These are phyloP conservation scores for Anisodus acutangulus DNA, from an alignment of 257 asterid genomes.

Conservation along the genomic window DNA sequence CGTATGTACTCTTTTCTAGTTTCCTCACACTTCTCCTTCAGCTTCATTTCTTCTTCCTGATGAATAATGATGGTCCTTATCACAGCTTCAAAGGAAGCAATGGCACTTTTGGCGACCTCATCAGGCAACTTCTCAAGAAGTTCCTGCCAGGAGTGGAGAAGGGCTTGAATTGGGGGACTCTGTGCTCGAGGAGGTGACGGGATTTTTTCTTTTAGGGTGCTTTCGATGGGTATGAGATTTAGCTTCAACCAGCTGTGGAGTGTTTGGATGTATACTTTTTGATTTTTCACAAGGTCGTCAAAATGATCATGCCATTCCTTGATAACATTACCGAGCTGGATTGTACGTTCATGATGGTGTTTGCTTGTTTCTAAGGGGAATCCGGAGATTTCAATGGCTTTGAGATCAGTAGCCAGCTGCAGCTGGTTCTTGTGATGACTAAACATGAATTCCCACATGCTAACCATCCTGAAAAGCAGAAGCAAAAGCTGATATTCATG, in stretches of 20 bases:
- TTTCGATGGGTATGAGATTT: slow-evolving; percentile 82
- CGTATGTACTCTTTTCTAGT: slow-evolving; percentile 74
- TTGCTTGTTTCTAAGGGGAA: slow-evolving; percentile 73
- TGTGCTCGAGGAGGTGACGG: slow-evolving; percentile 66
- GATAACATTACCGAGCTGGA: slow-evolving; percentile 67
- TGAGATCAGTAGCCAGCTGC: slow-evolving; percentile 64
- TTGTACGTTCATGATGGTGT: slow-evolving; percentile 79
- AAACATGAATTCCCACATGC: slow-evolving; percentile 90
- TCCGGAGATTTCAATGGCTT: slow-evolving; percentile 64
- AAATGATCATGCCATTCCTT: slow-evolving; percentile 81
- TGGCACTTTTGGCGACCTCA: slow-evolving; percentile 81
- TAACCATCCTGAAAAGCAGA: slow-evolving; percentile 68
- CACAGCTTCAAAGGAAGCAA: slow-evolving; percentile 78
- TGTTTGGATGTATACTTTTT: slow-evolving; percentile 61
- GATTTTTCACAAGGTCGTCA: slow-evolving; percentile 71
- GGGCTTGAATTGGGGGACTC: slow-evolving; percentile 75
- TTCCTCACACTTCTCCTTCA: slow-evolving; percentile 84
- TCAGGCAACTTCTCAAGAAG: slow-evolving; percentile 90
- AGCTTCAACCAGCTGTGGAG: slow-evolving; percentile 85
- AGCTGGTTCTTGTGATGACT: slow-evolving; percentile 72
- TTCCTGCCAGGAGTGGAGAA: slow-evolving; percentile 85
- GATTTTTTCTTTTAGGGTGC: slow-evolving; percentile 71
- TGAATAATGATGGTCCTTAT: slow-evolving; percentile 73
- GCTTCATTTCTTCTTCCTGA: slow-evolving; percentile 89
- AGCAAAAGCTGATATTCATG: neutral